Evolutionary conservation across 1,284 basidiomycete genomes (phyloP).

Genomic region (Gomphus sp.): DNA sequence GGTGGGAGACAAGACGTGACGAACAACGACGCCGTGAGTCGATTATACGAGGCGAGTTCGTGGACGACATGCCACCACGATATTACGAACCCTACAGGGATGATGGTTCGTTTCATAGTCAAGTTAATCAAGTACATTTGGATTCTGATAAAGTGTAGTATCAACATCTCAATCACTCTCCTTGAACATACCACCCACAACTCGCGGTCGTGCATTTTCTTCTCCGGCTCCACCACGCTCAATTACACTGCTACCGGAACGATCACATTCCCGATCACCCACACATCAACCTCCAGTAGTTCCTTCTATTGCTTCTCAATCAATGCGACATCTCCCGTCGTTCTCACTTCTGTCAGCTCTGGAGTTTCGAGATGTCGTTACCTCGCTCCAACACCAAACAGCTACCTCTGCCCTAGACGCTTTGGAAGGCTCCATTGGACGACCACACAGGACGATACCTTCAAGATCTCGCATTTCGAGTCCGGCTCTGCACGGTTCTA

Average conservation of each 20-base stretch:
- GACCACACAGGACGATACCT: constrained; percentile 44
- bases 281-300: constrained; percentile 17
- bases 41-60: constrained; percentile 51
- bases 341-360: constrained; percentile 90
- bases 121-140: neutral
- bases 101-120: constrained; percentile 37
- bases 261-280: constrained; percentile 27
- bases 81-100: constrained; percentile 46
- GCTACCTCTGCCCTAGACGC: constrained; percentile 44
- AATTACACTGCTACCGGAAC: constrained; percentile 29
- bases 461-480: constrained; percentile 16
- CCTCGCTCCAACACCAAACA: constrained; percentile 63
- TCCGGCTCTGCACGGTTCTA: constrained; percentile 22
- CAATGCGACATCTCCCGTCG: constrained; percentile 52
- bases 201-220: constrained; percentile 11
- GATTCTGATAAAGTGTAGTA: constrained; percentile 16
- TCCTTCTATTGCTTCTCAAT: constrained; percentile 23
- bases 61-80: constrained; percentile 35
- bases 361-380: constrained; percentile 87
- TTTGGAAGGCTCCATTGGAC: constrained; percentile 62
- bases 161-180: constrained; percentile 14
- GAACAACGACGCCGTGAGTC: constrained; percentile 37
- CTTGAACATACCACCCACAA: constrained; percentile 13
- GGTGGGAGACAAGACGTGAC: constrained; percentile 59
- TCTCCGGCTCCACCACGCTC: constrained; percentile 28